These are phyloP conservation scores for Meyerozyma sp. DNA, from an alignment of 1,139 yeast genomes.

Conservation along the genomic window DNA sequence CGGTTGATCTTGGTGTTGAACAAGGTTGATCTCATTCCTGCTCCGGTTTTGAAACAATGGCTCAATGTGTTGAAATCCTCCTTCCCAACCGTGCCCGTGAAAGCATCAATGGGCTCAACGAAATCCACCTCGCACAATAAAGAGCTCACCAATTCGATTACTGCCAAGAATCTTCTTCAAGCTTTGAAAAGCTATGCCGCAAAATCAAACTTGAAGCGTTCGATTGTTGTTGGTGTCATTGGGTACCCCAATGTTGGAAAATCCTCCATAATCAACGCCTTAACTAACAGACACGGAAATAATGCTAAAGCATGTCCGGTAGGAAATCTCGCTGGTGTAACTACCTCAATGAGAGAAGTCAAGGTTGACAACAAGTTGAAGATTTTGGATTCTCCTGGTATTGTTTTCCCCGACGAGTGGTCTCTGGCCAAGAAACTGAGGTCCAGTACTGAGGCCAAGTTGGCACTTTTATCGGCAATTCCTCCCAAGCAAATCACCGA, in stretches of 20 bases:
- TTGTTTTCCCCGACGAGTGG: conserved; percentile 81
- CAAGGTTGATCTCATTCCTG: conserved; percentile 90
- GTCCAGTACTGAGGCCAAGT: conserved; percentile 75
- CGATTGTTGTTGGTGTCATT: conserved; percentile 92
- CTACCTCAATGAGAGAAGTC: conserved; percentile 86
- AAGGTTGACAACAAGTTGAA: conserved; percentile 87
- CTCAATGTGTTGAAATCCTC: conserved; percentile 68
- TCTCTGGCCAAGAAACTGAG: conserved; percentile 41
- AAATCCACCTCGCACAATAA: conserved; percentile 70
- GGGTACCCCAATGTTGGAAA: conserved; percentile 95
- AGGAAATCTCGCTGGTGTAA: conserved; percentile 97
- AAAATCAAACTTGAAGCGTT: conserved; percentile 79
- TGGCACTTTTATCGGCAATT: conserved; percentile 81
- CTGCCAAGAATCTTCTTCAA: conserved; percentile 71
- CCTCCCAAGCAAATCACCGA: conserved; percentile 86
- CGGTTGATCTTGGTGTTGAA: conserved; percentile 80
- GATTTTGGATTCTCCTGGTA: conserved; percentile 94
- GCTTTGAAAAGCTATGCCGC: conserved; percentile 83
- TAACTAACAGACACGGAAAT: conserved; percentile 76
- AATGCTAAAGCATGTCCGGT: conserved; percentile 80
- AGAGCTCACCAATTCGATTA: conserved; percentile 64
- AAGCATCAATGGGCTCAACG: conserved; percentile 51
- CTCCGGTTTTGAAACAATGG: conserved; percentile 81
- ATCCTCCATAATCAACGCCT: conserved; percentile 87
- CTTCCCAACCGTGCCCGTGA: conserved; percentile 90